phyloP scores from a whole-genome alignment of 1,139 yeast genomes.

The Taphrina flavorubra region DNA sequence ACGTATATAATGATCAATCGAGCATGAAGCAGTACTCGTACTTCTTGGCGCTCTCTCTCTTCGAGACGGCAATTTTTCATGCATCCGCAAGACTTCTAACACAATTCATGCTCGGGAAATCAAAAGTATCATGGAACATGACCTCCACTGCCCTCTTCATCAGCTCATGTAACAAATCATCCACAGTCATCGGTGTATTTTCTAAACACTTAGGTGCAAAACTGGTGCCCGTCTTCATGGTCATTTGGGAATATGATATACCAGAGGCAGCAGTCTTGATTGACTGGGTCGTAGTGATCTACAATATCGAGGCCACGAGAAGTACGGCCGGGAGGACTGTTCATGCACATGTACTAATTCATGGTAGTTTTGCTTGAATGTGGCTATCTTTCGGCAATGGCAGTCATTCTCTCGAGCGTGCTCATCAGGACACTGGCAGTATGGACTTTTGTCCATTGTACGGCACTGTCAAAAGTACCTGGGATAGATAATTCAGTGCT shows the following conservation, averaged over 20 bases:
- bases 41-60: slow-evolving; percentile 66
- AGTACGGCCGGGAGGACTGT: slow-evolving; percentile 4
- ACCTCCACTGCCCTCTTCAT: slow-evolving; percentile 72
- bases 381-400: slow-evolving; percentile 42
- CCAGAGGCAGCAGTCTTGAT: slow-evolving; percentile 68
- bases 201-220: slow-evolving; percentile 64
- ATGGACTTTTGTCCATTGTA: slow-evolving; percentile 9
- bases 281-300: slow-evolving; percentile 65
- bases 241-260: slow-evolving; percentile 95
- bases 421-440: slow-evolving; percentile 16
- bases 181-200: background rate
- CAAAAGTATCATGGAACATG: slow-evolving; percentile 48
- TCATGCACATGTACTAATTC: no score
- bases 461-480: slow-evolving; percentile 7
- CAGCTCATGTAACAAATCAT: slow-evolving; percentile 47
- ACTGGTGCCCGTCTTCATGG: slow-evolving; percentile 88
- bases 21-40: slow-evolving; percentile 67
- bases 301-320: slow-evolving; percentile 66
- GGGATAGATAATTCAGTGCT: slow-evolving; percentile 14
- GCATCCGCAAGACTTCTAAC: slow-evolving; percentile 57
- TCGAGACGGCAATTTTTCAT: slow-evolving; percentile 66
- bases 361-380: slow-evolving; percentile 40
- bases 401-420: slow-evolving; percentile 47
- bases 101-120: slow-evolving; percentile 53
- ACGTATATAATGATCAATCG: slow-evolving; percentile 55